Base-by-base conservation (phyloP, 2,329 filamentous ascomycete species). In the Colletotrichum destructivum region DNA sequence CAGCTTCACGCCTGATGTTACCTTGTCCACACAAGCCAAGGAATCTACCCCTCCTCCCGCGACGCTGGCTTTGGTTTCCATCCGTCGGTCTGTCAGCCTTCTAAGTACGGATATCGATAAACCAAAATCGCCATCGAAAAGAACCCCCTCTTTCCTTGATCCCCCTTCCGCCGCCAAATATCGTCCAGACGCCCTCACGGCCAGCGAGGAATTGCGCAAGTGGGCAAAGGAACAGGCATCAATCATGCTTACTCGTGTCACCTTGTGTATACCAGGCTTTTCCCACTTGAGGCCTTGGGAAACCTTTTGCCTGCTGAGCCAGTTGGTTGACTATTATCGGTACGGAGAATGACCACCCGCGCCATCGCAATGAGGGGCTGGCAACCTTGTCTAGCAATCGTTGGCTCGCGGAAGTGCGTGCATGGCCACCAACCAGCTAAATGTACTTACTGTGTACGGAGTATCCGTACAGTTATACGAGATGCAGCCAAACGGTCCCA, bases 21-120 rank as follows among this genome's bases (percentile, higher is more conserved):
- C 68, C 47, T 67, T 51, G 35, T 31, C 63, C 55, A 71, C 35
- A 60, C 55, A 16, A 51, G 66, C 66, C 61, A 59, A 69, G 59
- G 38, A 40, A 54, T 66, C 31, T 66, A 23, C 66, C 62, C 66
- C 66, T 69, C 66, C 61, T 69, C 52, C 46, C 61, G 46, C 49
- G 44, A 67, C 68, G 26, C 52, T 46, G 31, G 26, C 52, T 46
- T 21, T 49, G 6, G 40, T 51, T 56, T 35, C 31, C 31, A 7
- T 44, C 56, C 49, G 26, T 11, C 35, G 35, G 35, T 11, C 9
- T 11, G 35, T 49, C 47, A 66, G 67, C 47, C 62, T 9, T 55
- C 21, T 9, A 38, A 38, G 35, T 9, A 38, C 35, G 35, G 35
- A 38, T 49, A 61, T 62, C 63, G 63, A 71, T 66, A 38, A 57